Evolutionary conservation across 2,329 filamentous ascomycete species (phyloP), one percentile per base, ranked within the genome.

Genomic region (Ascochyta clinopodiicola): DNA sequence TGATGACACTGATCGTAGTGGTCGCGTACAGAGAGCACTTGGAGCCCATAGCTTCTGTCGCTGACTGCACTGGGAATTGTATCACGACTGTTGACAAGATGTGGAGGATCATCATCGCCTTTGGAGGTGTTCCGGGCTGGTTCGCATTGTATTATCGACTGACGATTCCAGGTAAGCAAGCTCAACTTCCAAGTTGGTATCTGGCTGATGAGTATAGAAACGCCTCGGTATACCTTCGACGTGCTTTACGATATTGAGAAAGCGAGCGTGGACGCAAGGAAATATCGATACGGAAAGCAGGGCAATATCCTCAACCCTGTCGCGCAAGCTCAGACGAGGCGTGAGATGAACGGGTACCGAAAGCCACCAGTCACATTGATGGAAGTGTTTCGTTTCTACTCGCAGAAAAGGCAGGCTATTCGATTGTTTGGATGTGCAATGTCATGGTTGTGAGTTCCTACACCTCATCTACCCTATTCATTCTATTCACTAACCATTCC

Each of bases 191-290:
- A 19, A 7, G 5, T 15, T 1, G 15, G 32, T 39, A 27, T n/a
- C 9, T 25, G 2, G 6, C 40, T 55, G 35, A 55, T 12, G 19
- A n/a, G 3, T 7, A 3, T 6, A 22, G 91, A 96, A 78, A 94
- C 91, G 31, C 91, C 91, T 47, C 89, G 91, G 25, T 96, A 95
- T 78, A 95, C 91, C 25, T 94, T 95, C 66, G 91, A 95, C 70
- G 85, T 95, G 21, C 83, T 86, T 45, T 86, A 86, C 38, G 90
- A 95, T 68, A 82, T 91, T 3, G 72, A 74, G 27, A 74, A 73
- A 45, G 91, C 86, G 34, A 82, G 85, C 29, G 84, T 86, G 37
- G 91, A 95, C 62, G 84, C 89, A 62, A 84, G 87, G 68, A 87
- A 88, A 25, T 95, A 94, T 76, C 86, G 91, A 44, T 79, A 79